phyloP scores from a whole-genome alignment of 164 flowering plant species.

The Litsea cubeba region DNA sequence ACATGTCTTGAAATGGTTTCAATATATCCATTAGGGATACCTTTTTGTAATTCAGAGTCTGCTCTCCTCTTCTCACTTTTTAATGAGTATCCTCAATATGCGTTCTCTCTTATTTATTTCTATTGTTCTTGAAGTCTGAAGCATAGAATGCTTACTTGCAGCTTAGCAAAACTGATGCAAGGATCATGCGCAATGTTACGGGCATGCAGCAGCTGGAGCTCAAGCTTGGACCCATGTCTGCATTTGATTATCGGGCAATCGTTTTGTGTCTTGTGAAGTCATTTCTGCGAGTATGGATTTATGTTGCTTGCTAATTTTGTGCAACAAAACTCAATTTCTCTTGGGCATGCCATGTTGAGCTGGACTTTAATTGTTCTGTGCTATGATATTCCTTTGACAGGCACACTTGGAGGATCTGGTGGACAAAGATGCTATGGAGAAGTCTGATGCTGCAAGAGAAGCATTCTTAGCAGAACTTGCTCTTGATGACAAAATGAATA shows the following conservation, averaged over 20 bases:
- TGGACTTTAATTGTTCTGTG: slow-evolving; percentile 2
- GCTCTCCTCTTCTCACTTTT: neutral
- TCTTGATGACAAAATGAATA: slow-evolving; percentile 63
- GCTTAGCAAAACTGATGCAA: slow-evolving; percentile 92
- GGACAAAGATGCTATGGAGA: slow-evolving; percentile 88
- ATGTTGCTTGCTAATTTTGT: slow-evolving; percentile 3
- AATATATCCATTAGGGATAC: too few species aligned
- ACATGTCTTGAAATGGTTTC: too few species aligned
- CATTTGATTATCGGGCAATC: slow-evolving; percentile 66
- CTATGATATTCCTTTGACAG: slow-evolving; percentile 33
- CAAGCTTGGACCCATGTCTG: slow-evolving; percentile 63
- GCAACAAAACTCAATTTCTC: neutral
- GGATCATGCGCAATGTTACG: slow-evolving; percentile 58
- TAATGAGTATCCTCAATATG: neutral
- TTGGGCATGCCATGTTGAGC: slow-evolving; percentile 1
- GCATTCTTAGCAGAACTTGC: slow-evolving; percentile 95
- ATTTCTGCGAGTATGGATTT: slow-evolving; percentile 62
- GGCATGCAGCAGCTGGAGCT: slow-evolving; percentile 82
- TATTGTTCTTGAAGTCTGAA: slow-evolving; percentile 10
- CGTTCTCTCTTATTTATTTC: too few species aligned
- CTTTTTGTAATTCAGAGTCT: too few species aligned
- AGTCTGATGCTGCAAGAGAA: slow-evolving; percentile 97
- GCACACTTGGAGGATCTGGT: slow-evolving; percentile 85
- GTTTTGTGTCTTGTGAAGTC: slow-evolving; percentile 76
- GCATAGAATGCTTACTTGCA: slow-evolving; percentile 37